Evolutionary conservation across 1,284 basidiomycete species (phyloP).

Genomic region (Fomitopsis pinicola): DNA sequence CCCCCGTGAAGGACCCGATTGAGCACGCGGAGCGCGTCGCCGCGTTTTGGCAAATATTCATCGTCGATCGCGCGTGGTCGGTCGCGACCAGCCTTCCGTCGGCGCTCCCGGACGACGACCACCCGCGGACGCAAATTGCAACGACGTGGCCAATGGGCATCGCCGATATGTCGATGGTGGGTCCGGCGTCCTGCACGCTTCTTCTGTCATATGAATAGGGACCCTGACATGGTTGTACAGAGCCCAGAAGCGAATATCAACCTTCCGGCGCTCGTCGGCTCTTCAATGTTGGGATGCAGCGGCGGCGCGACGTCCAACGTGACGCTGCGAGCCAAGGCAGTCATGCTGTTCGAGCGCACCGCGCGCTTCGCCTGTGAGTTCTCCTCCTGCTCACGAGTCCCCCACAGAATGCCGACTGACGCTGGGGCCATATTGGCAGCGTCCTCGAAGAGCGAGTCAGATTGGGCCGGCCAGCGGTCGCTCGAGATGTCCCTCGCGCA

Average conservation of each 20-base stretch:
- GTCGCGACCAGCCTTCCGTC: slow-evolving; percentile 49
- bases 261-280: slow-evolving; percentile 7
- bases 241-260: slow-evolving; percentile 6
- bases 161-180: slow-evolving; percentile 5
- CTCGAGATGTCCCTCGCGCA: slow-evolving; percentile 40
- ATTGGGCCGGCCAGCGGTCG: slow-evolving; percentile 34
- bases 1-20: slow-evolving; percentile 33
- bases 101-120: slow-evolving; percentile 48
- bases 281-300: neutral
- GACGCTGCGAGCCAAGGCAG: slow-evolving; percentile 42
- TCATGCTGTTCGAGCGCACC: slow-evolving; percentile 47
- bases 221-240: slow-evolving; percentile 1
- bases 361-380: slow-evolving; percentile 40
- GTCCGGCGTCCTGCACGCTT: neutral
- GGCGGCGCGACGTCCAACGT: slow-evolving; percentile 14
- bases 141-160: slow-evolving; percentile 47
- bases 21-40: slow-evolving; percentile 46
- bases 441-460: slow-evolving; percentile 26
- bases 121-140: slow-evolving; percentile 43
- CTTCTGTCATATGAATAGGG: neutral
- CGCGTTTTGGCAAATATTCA: slow-evolving; percentile 59
- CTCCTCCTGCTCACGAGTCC: neutral
- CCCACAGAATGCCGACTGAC: neutral
- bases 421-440: slow-evolving; percentile 4
- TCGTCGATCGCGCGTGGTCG: slow-evolving; percentile 55